These are phyloP conservation scores for Talaromyces sp. DNA, from an alignment of 2,329 filamentous ascomycete species.

Conservation along the genomic window DNA sequence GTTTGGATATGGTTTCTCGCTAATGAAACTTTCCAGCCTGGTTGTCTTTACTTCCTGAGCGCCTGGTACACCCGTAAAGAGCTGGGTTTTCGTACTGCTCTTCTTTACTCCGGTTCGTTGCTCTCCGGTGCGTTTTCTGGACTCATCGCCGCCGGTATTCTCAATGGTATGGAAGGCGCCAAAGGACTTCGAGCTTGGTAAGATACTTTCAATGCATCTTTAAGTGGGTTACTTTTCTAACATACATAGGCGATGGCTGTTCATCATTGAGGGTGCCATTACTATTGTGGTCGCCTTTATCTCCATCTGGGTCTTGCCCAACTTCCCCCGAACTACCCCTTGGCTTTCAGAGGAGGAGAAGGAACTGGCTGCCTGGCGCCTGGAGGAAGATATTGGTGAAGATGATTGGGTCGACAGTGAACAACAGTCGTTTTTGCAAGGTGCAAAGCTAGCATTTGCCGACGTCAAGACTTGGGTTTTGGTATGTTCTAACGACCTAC, in stretches of 20 bases:
- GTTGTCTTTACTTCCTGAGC: constrained; percentile 4
- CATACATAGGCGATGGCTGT: constrained; percentile 60
- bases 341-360: constrained; percentile 64
- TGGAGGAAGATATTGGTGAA: constrained; percentile 67
- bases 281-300: constrained; percentile 63
- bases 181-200: constrained; percentile 41
- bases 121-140: constrained; percentile 57
- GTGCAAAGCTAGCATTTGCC: constrained; percentile 58
- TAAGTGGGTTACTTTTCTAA: constrained; percentile 11
- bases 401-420: constrained; percentile 63
- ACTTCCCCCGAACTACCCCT: constrained; percentile 65
- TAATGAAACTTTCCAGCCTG: background rate
- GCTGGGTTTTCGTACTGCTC: constrained; percentile 53
- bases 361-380: constrained; percentile 60
- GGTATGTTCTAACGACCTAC: constrained; percentile 41
- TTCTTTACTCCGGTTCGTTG: constrained; percentile 56
- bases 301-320: constrained; percentile 64
- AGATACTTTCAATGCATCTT: background rate
- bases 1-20: background rate
- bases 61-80: constrained; percentile 73
- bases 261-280: constrained; percentile 70
- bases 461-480: constrained; percentile 65
- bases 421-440: constrained; percentile 54
- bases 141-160: constrained; percentile 57
- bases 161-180: constrained; percentile 41